phyloP scores from a whole-genome alignment of 371 early-diverging fungal species.

The Mucor circinelloides region DNA sequence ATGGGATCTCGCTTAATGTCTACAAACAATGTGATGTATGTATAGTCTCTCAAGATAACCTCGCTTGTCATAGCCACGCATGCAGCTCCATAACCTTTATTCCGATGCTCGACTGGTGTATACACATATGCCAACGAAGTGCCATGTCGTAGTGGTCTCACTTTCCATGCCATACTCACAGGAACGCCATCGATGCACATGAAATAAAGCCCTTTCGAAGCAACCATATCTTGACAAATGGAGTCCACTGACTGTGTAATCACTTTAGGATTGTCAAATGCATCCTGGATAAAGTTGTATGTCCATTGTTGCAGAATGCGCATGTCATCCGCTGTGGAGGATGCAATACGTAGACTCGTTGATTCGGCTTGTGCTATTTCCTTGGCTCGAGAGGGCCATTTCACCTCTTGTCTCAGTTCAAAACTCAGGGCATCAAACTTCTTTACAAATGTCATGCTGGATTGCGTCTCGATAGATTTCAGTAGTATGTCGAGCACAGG shows the following conservation, averaged over 20 bases:
- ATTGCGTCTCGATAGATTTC: not conserved
- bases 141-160: conserved; percentile 13
- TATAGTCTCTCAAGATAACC: conserved; percentile 3
- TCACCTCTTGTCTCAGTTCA: not conserved
- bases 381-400: not conserved
- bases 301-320: not conserved
- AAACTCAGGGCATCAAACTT: not conserved
- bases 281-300: not conserved
- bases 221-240: not conserved
- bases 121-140: conserved; percentile 18
- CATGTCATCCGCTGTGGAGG: not conserved
- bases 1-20: not conserved
- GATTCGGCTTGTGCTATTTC: not conserved
- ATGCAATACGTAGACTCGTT: not conserved
- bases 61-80: conserved; percentile 14
- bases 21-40: conserved; percentile 19
- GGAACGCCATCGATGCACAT: not conserved
- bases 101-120: conserved; percentile 5
- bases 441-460: not conserved
- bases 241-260: not conserved
- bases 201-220: not conserved
- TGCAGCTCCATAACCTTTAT: conserved; percentile 10
- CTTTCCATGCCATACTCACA: conserved; percentile 24
- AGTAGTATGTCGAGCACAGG: not conserved
- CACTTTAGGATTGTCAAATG: not conserved